Evolutionary conservation across 352 stramenopile genomes (phyloP).

Genomic region (Globisporangium echinulatum): DNA sequence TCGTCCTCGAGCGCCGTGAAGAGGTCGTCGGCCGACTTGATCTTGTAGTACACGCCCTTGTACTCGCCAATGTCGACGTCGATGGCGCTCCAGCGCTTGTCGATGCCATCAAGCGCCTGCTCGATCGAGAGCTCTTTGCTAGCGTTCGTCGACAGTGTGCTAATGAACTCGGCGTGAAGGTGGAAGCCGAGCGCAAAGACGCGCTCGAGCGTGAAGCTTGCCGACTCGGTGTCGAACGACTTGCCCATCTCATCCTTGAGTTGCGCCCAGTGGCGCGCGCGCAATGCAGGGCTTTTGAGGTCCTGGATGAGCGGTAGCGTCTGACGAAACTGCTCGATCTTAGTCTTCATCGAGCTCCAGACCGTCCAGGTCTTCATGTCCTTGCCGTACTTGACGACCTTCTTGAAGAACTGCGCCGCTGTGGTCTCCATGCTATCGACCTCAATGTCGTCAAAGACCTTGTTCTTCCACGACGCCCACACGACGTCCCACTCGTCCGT

Average conservation of each 20-base stretch:
- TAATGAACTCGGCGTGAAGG: constrained; percentile 88
- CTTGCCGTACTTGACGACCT: constrained; percentile 90
- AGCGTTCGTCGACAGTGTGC: constrained; percentile 85
- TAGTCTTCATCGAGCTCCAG: constrained; percentile 90
- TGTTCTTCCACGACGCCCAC: constrained; percentile 90
- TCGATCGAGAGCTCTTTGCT: constrained; percentile 92
- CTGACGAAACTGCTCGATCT: constrained; percentile 91
- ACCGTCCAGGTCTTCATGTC: constrained; percentile 91
- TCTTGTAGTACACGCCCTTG: constrained; percentile 92
- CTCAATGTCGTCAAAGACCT: constrained; percentile 89
- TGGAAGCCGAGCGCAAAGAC: constrained; percentile 88
- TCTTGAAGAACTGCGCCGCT: constrained; percentile 88
- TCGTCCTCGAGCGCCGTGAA: constrained; percentile 91
- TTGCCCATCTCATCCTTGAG: constrained; percentile 87
- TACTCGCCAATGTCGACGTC: constrained; percentile 90
- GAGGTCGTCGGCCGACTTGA: constrained; percentile 86
- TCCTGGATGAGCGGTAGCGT: constrained; percentile 92
- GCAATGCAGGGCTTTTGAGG: constrained; percentile 86
- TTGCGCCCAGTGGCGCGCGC: constrained; percentile 84
- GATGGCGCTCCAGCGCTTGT: constrained; percentile 82
- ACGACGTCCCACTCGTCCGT: constrained; percentile 85
- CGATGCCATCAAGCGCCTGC: constrained; percentile 81
- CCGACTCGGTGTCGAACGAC: constrained; percentile 68
- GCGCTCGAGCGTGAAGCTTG: constrained; percentile 76
- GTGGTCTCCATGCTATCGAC: constrained; percentile 89